phyloP scores from a whole-genome alignment of 2,329 filamentous ascomycete genomes.

The Stagonosporopsis tanaceti region DNA sequence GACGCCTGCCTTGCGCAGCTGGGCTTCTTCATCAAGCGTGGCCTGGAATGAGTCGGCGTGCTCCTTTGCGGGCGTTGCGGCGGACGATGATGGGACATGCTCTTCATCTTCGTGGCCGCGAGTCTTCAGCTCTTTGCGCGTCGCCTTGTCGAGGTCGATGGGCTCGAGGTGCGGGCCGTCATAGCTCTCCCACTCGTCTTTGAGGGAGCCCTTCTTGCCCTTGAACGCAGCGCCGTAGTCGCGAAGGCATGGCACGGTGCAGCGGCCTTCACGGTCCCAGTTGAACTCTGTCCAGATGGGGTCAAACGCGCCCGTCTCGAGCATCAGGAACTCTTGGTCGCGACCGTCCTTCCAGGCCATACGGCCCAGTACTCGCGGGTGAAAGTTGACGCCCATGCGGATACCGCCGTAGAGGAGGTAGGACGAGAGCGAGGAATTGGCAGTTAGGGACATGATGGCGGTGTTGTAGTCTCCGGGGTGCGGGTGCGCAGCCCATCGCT shows the following conservation, averaged over 20 bases:
- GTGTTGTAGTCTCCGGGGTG: constrained; percentile 66
- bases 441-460: constrained; percentile 63
- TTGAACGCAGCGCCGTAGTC: constrained; percentile 64
- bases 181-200: constrained; percentile 64
- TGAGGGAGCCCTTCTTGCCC: constrained; percentile 54
- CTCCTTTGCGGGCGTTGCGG: constrained; percentile 32
- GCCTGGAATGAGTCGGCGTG: constrained; percentile 51
- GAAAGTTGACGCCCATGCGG: constrained; percentile 66
- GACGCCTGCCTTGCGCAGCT: constrained; percentile 52
- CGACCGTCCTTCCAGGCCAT: constrained; percentile 65
- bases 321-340: constrained; percentile 63
- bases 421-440: constrained; percentile 63
- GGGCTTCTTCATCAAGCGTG: constrained; percentile 51
- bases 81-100: constrained; percentile 39
- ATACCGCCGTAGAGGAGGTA: constrained; percentile 64
- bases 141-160: constrained; percentile 40
- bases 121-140: constrained; percentile 38
- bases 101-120: constrained; percentile 37
- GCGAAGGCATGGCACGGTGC: constrained; percentile 63
- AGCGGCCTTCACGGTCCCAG: constrained; percentile 60
- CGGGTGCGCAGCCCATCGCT: constrained; percentile 63
- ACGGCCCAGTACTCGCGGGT: constrained; percentile 62
- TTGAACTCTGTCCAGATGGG: constrained; percentile 67
- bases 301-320: constrained; percentile 65
- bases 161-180: constrained; percentile 54